phyloP scores from a whole-genome alignment of 805 yeast genomes.

The Suhomyces faveliae region DNA sequence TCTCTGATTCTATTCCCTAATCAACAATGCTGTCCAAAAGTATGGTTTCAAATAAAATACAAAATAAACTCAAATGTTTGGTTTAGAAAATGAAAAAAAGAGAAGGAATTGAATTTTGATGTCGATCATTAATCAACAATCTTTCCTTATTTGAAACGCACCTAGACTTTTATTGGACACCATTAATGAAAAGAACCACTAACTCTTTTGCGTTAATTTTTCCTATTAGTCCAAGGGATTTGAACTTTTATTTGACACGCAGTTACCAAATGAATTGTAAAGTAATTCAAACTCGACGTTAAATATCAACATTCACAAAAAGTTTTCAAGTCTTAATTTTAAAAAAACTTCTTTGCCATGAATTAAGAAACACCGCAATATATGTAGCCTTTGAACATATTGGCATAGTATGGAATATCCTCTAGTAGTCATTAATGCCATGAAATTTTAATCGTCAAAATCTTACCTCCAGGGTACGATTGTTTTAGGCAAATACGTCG shows the following conservation, averaged over 20 bases:
- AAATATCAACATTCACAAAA: background rate
- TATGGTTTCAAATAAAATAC: constrained; percentile 4
- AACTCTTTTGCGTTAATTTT: constrained; percentile 3
- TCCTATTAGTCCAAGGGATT: background rate
- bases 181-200: constrained; percentile 10
- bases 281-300: background rate
- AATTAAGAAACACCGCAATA: background rate
- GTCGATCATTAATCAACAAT: constrained; percentile 6
- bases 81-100: background rate
- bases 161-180: constrained; percentile 1
- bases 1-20: constrained; percentile 1
- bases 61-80: background rate
- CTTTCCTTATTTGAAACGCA: constrained; percentile 6
- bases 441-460: background rate
- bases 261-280: background rate
- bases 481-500: constrained; percentile 9
- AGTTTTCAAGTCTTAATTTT: background rate
- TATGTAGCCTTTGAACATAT: background rate
- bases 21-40: constrained; percentile 5
- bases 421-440: constrained; percentile 3
- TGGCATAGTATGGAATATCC: too few species aligned
- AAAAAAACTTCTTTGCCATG: background rate
- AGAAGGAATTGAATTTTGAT: constrained; percentile 4
- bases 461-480: constrained; percentile 2
- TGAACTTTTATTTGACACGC: background rate